Evolutionary conservation across 2,329 filamentous ascomycete species (phyloP).

Genomic region (Colletotrichum godetiae): DNA sequence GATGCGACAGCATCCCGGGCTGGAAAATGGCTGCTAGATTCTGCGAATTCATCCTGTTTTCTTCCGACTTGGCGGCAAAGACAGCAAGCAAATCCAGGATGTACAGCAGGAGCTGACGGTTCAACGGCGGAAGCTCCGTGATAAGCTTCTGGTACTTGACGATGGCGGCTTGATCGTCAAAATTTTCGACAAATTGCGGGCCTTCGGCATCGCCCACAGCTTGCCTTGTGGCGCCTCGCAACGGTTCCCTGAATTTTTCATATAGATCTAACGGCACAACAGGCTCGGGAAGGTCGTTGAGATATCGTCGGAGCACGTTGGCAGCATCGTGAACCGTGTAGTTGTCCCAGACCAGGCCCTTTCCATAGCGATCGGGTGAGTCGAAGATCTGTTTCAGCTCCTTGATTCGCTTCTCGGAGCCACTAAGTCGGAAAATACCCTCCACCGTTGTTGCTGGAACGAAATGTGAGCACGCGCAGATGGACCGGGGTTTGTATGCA

Average conservation of each 20-base stretch:
- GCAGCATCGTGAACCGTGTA: conserved; percentile 99
- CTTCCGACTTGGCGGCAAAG: conserved; percentile 94
- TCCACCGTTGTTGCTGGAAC: conserved; percentile 87
- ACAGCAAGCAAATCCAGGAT: conserved; percentile 96
- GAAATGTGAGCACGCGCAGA: conserved; percentile 41
- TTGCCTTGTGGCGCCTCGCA: conserved; percentile 78
- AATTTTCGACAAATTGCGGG: conserved; percentile 75
- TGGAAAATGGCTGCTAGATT: conserved; percentile 98
- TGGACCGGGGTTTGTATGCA: conserved; percentile 31
- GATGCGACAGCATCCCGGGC: conserved; percentile 94
- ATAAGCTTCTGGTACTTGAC: conserved; percentile 88
- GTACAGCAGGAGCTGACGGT: conserved; percentile 93
- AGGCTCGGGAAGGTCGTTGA: conserved; percentile 95
- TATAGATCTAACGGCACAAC: conserved; percentile 96
- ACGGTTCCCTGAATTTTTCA: conserved; percentile 86
- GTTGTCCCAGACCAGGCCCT: conserved; percentile 95
- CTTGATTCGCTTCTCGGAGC: conserved; percentile 98
- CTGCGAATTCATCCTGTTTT: conserved; percentile 96
- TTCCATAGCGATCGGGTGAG: conserved; percentile 94
- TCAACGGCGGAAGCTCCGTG: conserved; percentile 90
- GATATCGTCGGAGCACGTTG: conserved; percentile 93
- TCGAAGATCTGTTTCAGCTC: conserved; percentile 93
- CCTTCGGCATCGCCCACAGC: conserved; percentile 76
- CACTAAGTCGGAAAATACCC: conserved; percentile 95
- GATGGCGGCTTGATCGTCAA: conserved; percentile 77